A percentile compares a stretch with the other conserved stretches of the same genome.
phyloP scores from a whole-genome alignment of 2,329 filamentous ascomycete species.

The Verticillium nubilum region DNA sequence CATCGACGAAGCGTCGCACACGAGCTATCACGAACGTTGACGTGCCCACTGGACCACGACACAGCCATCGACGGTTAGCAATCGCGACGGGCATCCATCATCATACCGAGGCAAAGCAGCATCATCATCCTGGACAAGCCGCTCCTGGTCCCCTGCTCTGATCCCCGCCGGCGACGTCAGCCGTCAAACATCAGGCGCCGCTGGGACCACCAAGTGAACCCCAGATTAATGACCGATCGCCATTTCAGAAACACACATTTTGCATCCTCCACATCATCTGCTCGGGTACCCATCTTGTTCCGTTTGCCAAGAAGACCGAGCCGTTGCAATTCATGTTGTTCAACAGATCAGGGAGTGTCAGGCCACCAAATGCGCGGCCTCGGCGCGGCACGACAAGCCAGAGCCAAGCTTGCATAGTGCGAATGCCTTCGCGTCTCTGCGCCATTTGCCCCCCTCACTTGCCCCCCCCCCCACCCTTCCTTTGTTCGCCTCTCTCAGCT shows the following conservation, averaged over 20 bases:
- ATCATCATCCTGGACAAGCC: not conserved
- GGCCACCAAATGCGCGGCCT: not conserved
- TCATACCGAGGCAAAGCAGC: not conserved
- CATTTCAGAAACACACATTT: not conserved
- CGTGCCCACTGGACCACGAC: not conserved
- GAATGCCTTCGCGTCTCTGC: not conserved
- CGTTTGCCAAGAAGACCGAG: not conserved
- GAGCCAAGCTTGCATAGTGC: not conserved
- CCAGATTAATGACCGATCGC: not conserved
- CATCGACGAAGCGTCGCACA: too few relatives aligned
- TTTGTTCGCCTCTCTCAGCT: not conserved
- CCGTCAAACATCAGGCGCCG: not conserved
- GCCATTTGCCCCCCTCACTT: not conserved
- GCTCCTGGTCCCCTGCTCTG: not conserved
- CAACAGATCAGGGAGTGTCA: not conserved
- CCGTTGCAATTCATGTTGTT: too few relatives aligned
- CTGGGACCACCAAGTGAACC: not conserved
- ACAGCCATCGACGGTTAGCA: too few relatives aligned
- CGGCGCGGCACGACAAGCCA: not conserved
- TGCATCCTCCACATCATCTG: not conserved
- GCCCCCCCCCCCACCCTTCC: not conserved
- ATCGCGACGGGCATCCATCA: too few relatives aligned
- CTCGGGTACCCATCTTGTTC: not conserved
- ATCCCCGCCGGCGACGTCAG: not conserved
- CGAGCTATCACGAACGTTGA: too few relatives aligned